Percentiles rank a stretch among this genome's conserved stretches.
Evolutionary conservation across 169 alveolate species (phyloP).

Genomic region (Fabrea salina): DNA sequence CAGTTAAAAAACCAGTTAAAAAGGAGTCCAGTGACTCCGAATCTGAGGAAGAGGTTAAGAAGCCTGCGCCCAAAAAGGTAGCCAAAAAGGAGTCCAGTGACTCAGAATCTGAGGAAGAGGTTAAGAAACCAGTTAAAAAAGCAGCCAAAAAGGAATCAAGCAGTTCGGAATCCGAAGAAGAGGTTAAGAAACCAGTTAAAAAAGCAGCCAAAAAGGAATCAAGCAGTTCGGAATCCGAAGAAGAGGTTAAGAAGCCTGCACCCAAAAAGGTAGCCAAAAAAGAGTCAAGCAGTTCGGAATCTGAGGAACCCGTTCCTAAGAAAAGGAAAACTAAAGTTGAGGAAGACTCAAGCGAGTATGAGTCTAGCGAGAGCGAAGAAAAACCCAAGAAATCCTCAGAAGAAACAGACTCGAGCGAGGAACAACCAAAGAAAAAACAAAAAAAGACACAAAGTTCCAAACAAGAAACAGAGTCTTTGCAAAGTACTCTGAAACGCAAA

Average conservation of each 20-base stretch:
- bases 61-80: no score
- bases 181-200: background rate
- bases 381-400: background rate
- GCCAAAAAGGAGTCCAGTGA: no score
- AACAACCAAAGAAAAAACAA: background rate
- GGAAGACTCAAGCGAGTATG: no score
- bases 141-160: background rate
- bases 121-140: conserved; percentile 5
- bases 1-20: background rate
- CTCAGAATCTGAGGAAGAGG: conserved; percentile 5
- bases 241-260: background rate
- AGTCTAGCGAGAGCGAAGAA: background rate
- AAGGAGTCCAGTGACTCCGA: background rate
- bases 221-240: conserved; percentile 7
- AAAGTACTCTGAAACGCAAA: background rate
- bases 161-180: conserved; percentile 21
- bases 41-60: background rate
- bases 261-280: background rate
- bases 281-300: background rate
- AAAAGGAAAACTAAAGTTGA: no score
- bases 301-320: no score
- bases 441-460: background rate
- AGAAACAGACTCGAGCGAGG: background rate
- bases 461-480: background rate
- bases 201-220: background rate